These are phyloP conservation scores for Glycyrrhiza uralensis DNA, from an alignment of 306 rosid genomes.

Conservation along the genomic window DNA sequence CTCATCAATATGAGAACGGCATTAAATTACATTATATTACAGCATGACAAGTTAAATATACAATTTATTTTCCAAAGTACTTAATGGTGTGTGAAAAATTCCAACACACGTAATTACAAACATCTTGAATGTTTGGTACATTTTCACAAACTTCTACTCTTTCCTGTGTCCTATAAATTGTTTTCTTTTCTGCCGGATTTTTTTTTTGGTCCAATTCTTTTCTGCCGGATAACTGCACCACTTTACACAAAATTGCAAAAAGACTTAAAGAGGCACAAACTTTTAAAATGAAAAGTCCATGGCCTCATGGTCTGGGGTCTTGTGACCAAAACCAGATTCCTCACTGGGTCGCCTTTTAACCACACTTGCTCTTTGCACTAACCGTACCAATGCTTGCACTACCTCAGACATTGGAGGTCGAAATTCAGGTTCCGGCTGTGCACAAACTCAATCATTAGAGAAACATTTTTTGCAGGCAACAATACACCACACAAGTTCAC, in stretches of 20 bases:
- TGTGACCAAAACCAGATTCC: constrained; percentile 69
- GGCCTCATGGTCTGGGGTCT: constrained; percentile 78
- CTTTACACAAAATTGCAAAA: constrained; percentile 46
- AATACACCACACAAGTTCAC: neutral
- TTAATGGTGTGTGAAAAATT: constrained; percentile 31
- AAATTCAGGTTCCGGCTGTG: constrained; percentile 87
- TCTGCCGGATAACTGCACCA: constrained; percentile 11
- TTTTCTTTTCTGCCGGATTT: neutral
- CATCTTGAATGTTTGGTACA: constrained; percentile 18
- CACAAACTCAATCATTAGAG: neutral
- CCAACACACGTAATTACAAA: constrained; percentile 46
- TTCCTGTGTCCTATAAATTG: constrained; percentile 24
- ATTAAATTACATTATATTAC: constrained; percentile 31
- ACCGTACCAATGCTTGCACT: constrained; percentile 87
- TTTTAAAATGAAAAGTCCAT: constrained; percentile 62
- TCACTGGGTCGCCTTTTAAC: constrained; percentile 87
- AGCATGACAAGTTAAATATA: constrained; percentile 36
- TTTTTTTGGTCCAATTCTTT: no score
- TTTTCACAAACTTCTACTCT: constrained; percentile 26
- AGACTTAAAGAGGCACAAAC: constrained; percentile 6
- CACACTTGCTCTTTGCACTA: constrained; percentile 87
- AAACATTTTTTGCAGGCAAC: neutral
- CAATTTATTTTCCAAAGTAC: constrained; percentile 37
- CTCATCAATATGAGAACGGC: neutral
- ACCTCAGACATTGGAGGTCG: constrained; percentile 99